Evolutionary conservation across 768 basidiomycete species (phyloP), one percentile per base, ranked within the genome.

Genomic region (Lactarius vividus): DNA sequence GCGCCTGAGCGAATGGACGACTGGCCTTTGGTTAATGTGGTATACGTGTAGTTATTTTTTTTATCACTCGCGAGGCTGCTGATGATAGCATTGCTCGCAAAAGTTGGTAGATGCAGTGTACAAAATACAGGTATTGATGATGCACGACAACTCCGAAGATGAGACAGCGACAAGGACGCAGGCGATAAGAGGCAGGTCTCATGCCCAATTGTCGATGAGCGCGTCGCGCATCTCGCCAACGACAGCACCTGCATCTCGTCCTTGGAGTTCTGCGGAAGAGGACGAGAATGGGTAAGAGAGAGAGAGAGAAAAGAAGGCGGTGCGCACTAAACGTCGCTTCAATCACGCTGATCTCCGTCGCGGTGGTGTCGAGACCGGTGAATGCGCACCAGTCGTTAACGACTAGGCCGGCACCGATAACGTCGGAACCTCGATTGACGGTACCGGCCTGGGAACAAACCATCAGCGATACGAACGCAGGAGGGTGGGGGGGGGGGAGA

Each of bases 301-400:
- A 46, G 10, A 49, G 9, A 23, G 26, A 11, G 57, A 63, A 64
- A 33, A 58, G 61, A 42, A 18, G 26, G 44, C 63, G 57, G 59
- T 28, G 86, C 94, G 72, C 73, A 96, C 95, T 95, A 83, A 99
- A 99, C 59, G 94, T 84, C 31, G 96, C 95, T 76, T 99, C 97
- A 72, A 98, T 97, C 44, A 99, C 96, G 72, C 90, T 92, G 76
- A 98, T 94, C 77, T 99, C 97, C 61, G 96, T 98, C 46, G 97
- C 97, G n/a, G 97, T 99, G 67, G 97, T 98, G 74, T 99, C 97
- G 33, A 97, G 83, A 40, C 97, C 97, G n/a, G 95, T 94, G 78
- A 98, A 98, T 11, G 97, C 97, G 79, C 92, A 94, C 97, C 97
- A 98, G 76, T 98, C 97, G 73, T 99, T 99, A 64, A 98, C 97